Conservation (phyloP, 139 green algal species). For the Nannochloris sp. region DNA sequence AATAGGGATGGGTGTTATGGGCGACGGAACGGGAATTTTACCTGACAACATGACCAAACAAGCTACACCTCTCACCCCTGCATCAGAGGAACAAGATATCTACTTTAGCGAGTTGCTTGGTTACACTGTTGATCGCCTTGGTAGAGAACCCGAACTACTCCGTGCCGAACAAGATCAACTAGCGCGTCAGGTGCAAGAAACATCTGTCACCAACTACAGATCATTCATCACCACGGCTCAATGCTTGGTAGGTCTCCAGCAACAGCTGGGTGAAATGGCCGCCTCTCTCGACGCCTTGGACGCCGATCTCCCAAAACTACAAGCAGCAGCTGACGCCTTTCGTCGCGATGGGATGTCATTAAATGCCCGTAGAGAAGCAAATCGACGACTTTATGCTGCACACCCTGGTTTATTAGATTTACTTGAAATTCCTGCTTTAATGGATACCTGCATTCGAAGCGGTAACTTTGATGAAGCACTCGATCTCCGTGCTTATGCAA, state of each 20-base stretch:
- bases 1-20: too few species aligned
- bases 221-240: constrained; percentile 56
- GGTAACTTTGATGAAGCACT: constrained; percentile 96
- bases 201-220: constrained; percentile 52
- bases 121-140: constrained; percentile 76
- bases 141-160: constrained; percentile 90
- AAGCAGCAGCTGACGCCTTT: constrained; percentile 52
- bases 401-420: constrained; percentile 81
- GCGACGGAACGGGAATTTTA: too few species aligned
- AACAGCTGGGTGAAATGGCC: constrained; percentile 15
- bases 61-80: neutral
- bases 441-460: constrained; percentile 92
- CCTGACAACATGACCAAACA: neutral
- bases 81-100: constrained; percentile 36
- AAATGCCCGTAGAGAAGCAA: constrained; percentile 38
- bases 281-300: constrained; percentile 27
- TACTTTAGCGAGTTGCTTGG: constrained; percentile 90
- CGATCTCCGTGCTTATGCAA: constrained; percentile 63
- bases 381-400: constrained; percentile 65
- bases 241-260: constrained; percentile 37
- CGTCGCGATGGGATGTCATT: constrained; percentile 29
- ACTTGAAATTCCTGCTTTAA: constrained; percentile 91
- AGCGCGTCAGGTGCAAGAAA: constrained; percentile 57
- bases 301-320: constrained; percentile 51
- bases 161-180: constrained; percentile 69